phyloP scores from a whole-genome alignment of 345 rosid species.

The Brassica rapa region DNA sequence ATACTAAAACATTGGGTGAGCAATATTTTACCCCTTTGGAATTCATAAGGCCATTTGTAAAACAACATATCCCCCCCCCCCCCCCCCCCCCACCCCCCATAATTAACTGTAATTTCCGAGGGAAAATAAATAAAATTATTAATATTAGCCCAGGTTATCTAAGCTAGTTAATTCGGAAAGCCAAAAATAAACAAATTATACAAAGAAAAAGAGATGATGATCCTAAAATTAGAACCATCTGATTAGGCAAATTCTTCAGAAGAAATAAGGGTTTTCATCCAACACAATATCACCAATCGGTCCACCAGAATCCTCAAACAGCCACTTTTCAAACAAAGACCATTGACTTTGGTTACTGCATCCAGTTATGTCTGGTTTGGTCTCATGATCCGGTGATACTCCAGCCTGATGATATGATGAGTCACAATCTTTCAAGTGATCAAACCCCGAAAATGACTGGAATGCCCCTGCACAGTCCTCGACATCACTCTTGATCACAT shows the following conservation, averaged over 20 bases:
- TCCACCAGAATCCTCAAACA: conserved; percentile 61
- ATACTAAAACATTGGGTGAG: conserved; percentile 25
- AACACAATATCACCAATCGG: conserved; percentile 46
- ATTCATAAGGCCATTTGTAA: conserved; percentile 7
- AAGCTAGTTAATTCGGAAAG: conserved; percentile 21
- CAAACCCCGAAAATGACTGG: conserved; percentile 50
- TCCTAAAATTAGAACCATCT: conserved; percentile 27
- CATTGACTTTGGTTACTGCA: conserved; percentile 45
- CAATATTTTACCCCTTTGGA: conserved; percentile 6
- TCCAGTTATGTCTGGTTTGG: conserved; percentile 45
- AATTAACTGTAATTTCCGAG: not conserved
- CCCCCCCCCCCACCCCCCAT: not conserved
- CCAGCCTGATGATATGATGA: conserved; percentile 51
- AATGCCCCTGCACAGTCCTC: conserved; percentile 43
- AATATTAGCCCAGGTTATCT: conserved; percentile 22
- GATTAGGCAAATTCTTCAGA: conserved; percentile 38
- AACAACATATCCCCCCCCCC: not conserved
- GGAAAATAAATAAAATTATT: conserved; percentile 29
- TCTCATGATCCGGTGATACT: conserved; percentile 53
- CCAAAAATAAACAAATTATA: conserved; percentile 6
- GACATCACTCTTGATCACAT: conserved; percentile 30
- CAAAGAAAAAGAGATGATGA: conserved; percentile 23
- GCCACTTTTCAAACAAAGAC: conserved; percentile 73
- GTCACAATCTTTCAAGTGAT: conserved; percentile 55
- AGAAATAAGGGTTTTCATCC: conserved; percentile 51